Base-by-base conservation (phyloP, 2,329 filamentous ascomycete genomes). In the Cercospora zeina region DNA sequence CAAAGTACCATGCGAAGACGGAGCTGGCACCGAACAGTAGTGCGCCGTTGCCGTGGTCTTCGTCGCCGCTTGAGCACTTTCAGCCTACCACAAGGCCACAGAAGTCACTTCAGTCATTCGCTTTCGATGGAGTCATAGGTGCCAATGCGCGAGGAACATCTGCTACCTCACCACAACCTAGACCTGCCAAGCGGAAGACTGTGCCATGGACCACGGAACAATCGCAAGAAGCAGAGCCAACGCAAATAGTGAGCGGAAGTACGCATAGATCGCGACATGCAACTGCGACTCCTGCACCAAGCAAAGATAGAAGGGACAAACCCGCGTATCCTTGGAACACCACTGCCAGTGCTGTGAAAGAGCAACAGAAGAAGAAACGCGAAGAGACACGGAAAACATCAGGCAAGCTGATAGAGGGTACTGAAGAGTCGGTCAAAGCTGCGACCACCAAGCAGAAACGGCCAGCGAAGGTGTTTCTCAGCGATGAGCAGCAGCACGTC, bases 401-500 rank as follows among this genome's bases (percentile, higher is more conserved):
- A 3, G 73, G 75, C 6, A 77, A 78, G 19, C 77, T 78, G 36
- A 72, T 78, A 59, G 65, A 77, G 68, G 62, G 76, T 62, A 72
- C 74, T 11, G 78, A 76, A 55, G 82, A 83, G 16, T 82, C 81
- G 1, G 76, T 80, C 4, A 77, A 79, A 39, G 78, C 82, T 37
- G 76, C 79, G 10, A 72, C 73, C 37, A 80, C 74, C 66, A 75
- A 78, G 64, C 78, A 77, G 63, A 75, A 76, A 67, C 76, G 80
- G 57, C 75, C 84, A 60, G 77, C 85, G 27, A 77, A 82, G 9
- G 83, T 96, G 9, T 87, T 88, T 60, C 81, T 99, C 36, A 97
- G 91, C 73, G 84, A 89, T 11, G 95, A 99, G 74, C 95, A 99
- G 76, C 84, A 86, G 63, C 86, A 90, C 62, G 91, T 99, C 10